These are phyloP conservation scores for Grosmannia huntii DNA, from an alignment of 2,329 filamentous ascomycete genomes.

Conservation along the genomic window DNA sequence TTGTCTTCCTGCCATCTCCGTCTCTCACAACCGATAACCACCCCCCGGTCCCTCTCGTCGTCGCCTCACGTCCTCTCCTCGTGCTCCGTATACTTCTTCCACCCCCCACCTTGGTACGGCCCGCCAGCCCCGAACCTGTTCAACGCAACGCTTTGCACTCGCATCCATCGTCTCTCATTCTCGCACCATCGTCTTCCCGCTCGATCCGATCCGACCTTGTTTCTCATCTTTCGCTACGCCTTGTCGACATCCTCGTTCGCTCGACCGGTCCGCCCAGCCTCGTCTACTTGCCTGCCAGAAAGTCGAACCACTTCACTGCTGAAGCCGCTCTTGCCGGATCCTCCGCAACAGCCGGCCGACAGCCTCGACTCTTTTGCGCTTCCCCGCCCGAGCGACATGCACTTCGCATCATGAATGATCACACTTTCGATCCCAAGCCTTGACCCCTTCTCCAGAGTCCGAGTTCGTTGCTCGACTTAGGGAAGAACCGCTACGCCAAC, in stretches of 20 bases:
- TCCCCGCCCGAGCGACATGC: neutral
- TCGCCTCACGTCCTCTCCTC: neutral
- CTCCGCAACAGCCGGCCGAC: neutral
- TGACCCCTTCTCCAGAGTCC: neutral
- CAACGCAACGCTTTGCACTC: neutral
- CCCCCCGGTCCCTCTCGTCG: neutral
- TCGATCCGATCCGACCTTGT: neutral
- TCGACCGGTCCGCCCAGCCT: neutral
- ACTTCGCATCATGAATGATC: constrained; percentile 4
- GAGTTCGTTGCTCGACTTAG: constrained; percentile 2
- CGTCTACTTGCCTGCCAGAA: neutral
- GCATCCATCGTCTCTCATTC: neutral
- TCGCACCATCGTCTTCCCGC: neutral
- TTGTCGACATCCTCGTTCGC: neutral
- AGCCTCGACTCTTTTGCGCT: neutral
- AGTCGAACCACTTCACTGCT: no score
- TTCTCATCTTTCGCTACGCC: neutral
- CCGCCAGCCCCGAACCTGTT: neutral
- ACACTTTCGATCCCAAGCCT: neutral
- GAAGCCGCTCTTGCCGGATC: neutral
- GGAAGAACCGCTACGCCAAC: neutral
- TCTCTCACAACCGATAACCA: neutral
- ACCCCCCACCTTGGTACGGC: neutral
- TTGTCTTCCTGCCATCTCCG: neutral
- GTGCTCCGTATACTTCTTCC: neutral